Evolutionary conservation across 1,284 basidiomycete genomes (phyloP).

Genomic region (Trichosporon asahii): DNA sequence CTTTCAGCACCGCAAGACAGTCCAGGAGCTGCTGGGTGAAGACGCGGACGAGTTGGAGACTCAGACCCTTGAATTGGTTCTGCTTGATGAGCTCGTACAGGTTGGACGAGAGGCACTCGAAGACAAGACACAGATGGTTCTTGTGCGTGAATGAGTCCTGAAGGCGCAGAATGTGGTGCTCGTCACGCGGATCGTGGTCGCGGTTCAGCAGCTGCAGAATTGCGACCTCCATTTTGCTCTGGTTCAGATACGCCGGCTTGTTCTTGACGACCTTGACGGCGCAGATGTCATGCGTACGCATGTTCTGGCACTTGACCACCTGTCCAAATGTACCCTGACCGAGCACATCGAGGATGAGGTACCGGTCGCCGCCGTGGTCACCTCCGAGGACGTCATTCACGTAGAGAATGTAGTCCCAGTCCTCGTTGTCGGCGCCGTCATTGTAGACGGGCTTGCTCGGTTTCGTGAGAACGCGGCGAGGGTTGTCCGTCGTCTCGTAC

Average conservation of each 20-base stretch:
- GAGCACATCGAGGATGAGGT: constrained; percentile 94
- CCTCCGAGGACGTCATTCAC: constrained; percentile 92
- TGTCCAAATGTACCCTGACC: constrained; percentile 99
- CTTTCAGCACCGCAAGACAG: constrained; percentile 86
- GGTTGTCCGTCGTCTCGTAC: constrained; percentile 89
- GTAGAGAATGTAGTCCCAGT: constrained; percentile 95
- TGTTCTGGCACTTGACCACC: constrained; percentile 99
- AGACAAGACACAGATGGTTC: constrained; percentile 93
- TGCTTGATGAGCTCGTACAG: constrained; percentile 99
- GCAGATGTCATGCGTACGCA: constrained; percentile 97
- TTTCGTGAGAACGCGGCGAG: constrained; percentile 88
- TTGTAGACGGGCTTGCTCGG: constrained; percentile 90
- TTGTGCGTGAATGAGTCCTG: constrained; percentile 96
- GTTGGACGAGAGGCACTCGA: constrained; percentile 95
- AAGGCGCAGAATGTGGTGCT: constrained; percentile 93
- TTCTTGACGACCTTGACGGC: constrained; percentile 99
- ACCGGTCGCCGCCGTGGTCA: constrained; percentile 84
- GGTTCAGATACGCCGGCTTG: constrained; percentile 98
- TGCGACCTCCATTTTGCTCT: constrained; percentile 99
- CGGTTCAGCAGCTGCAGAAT: constrained; percentile 94
- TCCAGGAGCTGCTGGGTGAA: constrained; percentile 96
- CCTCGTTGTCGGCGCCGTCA: constrained; percentile 93
- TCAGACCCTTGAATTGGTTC: constrained; percentile 97
- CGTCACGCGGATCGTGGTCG: constrained; percentile 85
- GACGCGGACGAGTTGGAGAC: constrained; percentile 94